These are phyloP conservation scores for Canavalia gladiata DNA, from an alignment of 306 rosid species.

Conservation along the genomic window DNA sequence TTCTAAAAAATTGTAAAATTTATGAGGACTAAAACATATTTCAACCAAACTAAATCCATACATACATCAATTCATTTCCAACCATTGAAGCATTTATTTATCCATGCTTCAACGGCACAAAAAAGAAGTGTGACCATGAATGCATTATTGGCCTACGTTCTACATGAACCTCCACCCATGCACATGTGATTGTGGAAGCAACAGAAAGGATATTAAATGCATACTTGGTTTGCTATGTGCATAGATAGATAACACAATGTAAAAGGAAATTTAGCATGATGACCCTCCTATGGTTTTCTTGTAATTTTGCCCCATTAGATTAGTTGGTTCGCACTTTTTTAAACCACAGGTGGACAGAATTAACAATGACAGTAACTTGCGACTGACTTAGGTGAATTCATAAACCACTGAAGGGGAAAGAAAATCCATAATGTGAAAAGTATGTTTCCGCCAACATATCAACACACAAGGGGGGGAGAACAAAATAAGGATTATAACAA, in stretches of 20 bases:
- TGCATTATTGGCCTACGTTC: not conserved
- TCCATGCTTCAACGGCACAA: slow-evolving; percentile 5
- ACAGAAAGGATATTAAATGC: slow-evolving; percentile 11
- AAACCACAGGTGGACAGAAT: not conserved
- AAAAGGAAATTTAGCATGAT: not conserved
- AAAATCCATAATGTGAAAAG: slow-evolving; percentile 2
- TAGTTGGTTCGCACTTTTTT: not conserved
- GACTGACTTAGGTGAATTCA: not conserved
- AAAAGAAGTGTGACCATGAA: not conserved
- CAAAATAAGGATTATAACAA: slow-evolving; percentile 33
- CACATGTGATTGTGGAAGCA: slow-evolving; percentile 26
- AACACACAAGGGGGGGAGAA: slow-evolving; percentile 3
- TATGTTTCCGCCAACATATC: not conserved
- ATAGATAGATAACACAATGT: not conserved
- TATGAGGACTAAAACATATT: too few species aligned
- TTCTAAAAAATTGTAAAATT: too few species aligned
- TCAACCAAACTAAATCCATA: too few species aligned
- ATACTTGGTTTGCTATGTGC: not conserved
- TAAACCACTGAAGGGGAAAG: not conserved
- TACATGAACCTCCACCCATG: slow-evolving; percentile 16
- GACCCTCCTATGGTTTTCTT: slow-evolving; percentile 7
- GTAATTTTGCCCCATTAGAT: not conserved
- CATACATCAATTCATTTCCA: not conserved
- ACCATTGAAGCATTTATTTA: not conserved
- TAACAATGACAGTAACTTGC: not conserved